Base-by-base conservation (phyloP, 2,329 filamentous ascomycete species). In the Hansfordia pulvinata region DNA sequence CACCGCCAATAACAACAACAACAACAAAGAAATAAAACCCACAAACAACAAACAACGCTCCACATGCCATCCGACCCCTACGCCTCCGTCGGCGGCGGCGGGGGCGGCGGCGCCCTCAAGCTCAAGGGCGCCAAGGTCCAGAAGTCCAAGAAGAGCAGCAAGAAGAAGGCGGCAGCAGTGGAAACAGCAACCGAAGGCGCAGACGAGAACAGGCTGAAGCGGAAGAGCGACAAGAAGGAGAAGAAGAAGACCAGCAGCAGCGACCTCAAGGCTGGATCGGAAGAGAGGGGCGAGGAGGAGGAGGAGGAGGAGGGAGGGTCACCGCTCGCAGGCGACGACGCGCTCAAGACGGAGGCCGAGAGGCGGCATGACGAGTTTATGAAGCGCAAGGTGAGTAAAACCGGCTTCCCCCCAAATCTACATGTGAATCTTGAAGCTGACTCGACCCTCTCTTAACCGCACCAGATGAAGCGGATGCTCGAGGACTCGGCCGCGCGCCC, bases 31-130 rank as follows among this genome's bases (percentile, higher is more conserved):
- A n/a, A n/a, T n/a, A n/a, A n/a, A n/a, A n/a, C n/a, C n/a, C n/a
- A n/a, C n/a, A n/a, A n/a, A n/a, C n/a, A n/a, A n/a, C n/a, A n/a
- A n/a, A n/a, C n/a, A n/a, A n/a, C n/a, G n/a, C n/a, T n/a, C n/a
- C n/a, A n/a, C n/a, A 85, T 85, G 79, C 69, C 76, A 14, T 65
- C 71, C 29, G 76, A 81, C 50, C 82, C 92, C 40, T 92, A 92
- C 58, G 53, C 64, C 25, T 58, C 71, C 35, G 53, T 62, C 30
- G 65, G 68, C 33, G 65, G 72, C 31, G 72, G 76, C 43, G 84
- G 84, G n/a, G 23, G 16, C 7, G 14, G 14, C 4, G 23, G 23
- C 41, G 78, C 77, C 34, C 69, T 94, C 18, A 88, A 83, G 48
- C 68, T 94, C 33, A 94, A 94, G 58, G 84, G 85, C 43, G 68